Evolutionary conservation across 805 yeast species (phyloP).

Genomic region (Brettanomyces nanus): DNA sequence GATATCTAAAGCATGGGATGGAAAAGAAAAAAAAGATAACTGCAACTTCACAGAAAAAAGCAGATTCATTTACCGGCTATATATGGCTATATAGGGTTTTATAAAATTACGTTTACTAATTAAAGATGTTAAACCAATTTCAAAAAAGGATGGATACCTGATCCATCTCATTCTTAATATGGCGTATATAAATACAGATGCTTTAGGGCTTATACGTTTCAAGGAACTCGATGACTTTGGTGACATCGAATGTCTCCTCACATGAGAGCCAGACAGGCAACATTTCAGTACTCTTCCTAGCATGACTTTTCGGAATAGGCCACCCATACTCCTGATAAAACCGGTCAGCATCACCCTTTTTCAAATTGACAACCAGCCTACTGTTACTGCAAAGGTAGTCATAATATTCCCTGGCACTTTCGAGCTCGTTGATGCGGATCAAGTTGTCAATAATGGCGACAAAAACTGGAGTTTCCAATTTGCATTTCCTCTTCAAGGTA

Average conservation of each 20-base stretch:
- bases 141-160: too few relatives aligned
- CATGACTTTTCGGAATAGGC: constrained; percentile 8
- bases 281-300: not conserved
- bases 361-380: not conserved
- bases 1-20: constrained; percentile 45
- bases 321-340: constrained; percentile 11
- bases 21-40: too few relatives aligned
- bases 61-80: too few relatives aligned
- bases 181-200: not conserved
- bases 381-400: constrained; percentile 2
- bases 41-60: too few relatives aligned
- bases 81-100: too few relatives aligned
- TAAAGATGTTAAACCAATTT: too few relatives aligned
- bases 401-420: constrained; percentile 13
- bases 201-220: too few relatives aligned
- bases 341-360: not conserved
- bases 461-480: constrained; percentile 7
- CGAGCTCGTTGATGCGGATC: constrained; percentile 12
- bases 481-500: constrained; percentile 4
- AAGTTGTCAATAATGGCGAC: constrained; percentile 12
- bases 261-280: not conserved
- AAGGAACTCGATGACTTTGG: too few relatives aligned
- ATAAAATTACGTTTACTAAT: too few relatives aligned
- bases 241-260: not conserved
- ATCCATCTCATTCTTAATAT: not conserved